Base-by-base conservation (phyloP, 2,329 filamentous ascomycete genomes). In the Diaporthe aspalathi region DNA sequence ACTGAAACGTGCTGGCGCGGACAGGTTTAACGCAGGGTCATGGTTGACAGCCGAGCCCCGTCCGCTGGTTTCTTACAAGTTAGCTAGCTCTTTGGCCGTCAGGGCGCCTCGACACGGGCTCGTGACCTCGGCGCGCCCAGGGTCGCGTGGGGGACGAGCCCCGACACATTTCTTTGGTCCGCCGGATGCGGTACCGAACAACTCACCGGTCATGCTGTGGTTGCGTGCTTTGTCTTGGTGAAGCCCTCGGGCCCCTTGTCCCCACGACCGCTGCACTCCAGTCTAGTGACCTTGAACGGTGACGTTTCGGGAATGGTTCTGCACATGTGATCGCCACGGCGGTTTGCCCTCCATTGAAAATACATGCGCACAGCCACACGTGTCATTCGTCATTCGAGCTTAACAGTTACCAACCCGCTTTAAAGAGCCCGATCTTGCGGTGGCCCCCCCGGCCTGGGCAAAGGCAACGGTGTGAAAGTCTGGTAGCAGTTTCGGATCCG, bases 91-190 rank as follows among this genome's bases (percentile, higher is more conserved):
- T 60, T 22, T 12, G 29, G 14, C 16, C 22, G 43, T 50, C 60
- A 38, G 29, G 49, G 45, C 60, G 45, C 49, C 12, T 65, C 38
- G 45, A 65, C 45, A 65, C 60, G 20, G 60, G 60, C 60, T 38
- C 60, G 29, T 50, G 60, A 50, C 29, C 43, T 65, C 45, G 60
- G 29, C 60, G 60, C 29, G 45, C 29, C 60, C n/a, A 38, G n/a
- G 60, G n/a, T 24, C 45, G 60, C 45, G 60, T 65, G 60, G 60
- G 60, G 60, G 60, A 65, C 29, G 17, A 65, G 45, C 24, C 60
- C 27, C 29, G 29, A 11, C 60, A 16, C 27, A 38, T 50, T 49
- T n/a, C n/a, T 27, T 38, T 65, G 60, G 43, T 8, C 38, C 45
- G 45, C 47, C 45, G 60, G 29, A 35, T 38, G 38, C 24, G 45